Conservation (phyloP, 1,284 basidiomycete species). For the Moesziomyces parantarcticus region DNA sequence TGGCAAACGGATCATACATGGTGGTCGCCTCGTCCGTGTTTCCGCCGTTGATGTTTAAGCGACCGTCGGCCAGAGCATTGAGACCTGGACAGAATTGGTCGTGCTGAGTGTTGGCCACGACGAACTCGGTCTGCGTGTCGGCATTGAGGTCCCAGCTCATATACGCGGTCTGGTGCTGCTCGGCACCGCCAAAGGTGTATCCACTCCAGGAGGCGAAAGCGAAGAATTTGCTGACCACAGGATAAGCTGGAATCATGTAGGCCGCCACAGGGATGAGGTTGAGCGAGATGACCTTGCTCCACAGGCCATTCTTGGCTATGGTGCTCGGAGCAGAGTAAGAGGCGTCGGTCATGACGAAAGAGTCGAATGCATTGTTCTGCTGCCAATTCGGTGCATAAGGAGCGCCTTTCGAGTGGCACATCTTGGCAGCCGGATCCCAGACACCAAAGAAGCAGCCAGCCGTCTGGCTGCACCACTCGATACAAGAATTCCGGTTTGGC, state of each 20-base stretch:
- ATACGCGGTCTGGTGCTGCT: conserved; percentile 3
- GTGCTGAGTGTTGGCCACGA: conserved; percentile 5
- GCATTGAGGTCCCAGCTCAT: conserved; percentile 1
- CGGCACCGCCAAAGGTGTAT: not conserved
- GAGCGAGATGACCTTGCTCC: conserved; percentile 2
- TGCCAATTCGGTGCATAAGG: conserved; percentile 2
- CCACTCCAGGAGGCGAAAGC: conserved; percentile 4
- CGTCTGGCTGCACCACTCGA: conserved; percentile 8
- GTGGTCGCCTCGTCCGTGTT: conserved; percentile 5
- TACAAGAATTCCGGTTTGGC: not conserved
- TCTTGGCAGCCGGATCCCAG: not conserved
- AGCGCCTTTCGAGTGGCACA: conserved; percentile 1
- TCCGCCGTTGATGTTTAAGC: conserved; percentile 3
- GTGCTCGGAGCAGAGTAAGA: not conserved
- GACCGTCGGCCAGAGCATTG: conserved; percentile 1
- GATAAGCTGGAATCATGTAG: conserved; percentile 1
- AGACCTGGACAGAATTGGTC: conserved; percentile 6
- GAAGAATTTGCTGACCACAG: conserved; percentile 2
- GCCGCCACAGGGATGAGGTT: conserved; percentile 1
- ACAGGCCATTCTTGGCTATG: conserved; percentile 1
- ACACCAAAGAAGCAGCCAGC: conserved; percentile 3
- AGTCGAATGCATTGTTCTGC: not conserved
- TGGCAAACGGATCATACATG: conserved; percentile 3
- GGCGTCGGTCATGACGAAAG: conserved; percentile 1
- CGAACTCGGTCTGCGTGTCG: conserved; percentile 2